These are phyloP conservation scores for Alternaria brassicicola DNA, from an alignment of 2,329 filamentous ascomycete species.

Conservation along the genomic window DNA sequence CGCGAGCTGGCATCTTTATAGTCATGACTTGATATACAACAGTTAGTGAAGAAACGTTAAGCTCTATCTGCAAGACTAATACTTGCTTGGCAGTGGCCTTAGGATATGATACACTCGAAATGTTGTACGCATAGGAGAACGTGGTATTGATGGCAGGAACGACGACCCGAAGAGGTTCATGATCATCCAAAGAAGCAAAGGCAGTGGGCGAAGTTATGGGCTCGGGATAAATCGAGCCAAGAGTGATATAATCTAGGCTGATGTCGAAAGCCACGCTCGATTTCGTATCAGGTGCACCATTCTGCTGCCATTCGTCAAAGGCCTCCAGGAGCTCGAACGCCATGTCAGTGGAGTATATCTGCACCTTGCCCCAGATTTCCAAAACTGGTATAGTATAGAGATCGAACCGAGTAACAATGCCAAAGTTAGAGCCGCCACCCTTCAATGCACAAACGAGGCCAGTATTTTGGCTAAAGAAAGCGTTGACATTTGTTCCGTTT, in stretches of 20 bases:
- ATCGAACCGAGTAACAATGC: neutral
- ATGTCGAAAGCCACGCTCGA: neutral
- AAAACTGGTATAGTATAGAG: neutral
- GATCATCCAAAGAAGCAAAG: neutral
- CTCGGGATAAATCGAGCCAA: neutral
- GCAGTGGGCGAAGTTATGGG: neutral
- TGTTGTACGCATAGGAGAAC: too few relatives aligned
- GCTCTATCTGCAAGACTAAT: too few relatives aligned
- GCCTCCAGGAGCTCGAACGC: neutral
- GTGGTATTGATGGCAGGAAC: too few relatives aligned
- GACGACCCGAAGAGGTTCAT: neutral
- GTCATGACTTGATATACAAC: neutral
- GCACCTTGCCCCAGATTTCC: neutral
- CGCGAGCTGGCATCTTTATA: neutral
- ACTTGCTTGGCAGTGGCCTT: too few relatives aligned
- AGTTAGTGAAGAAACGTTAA: neutral
- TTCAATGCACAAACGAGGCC: neutral
- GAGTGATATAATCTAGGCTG: neutral
- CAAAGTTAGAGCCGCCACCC: neutral
- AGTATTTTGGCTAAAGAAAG: neutral
- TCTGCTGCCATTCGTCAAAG: neutral
- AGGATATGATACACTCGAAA: too few relatives aligned
- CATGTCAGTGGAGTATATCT: neutral
- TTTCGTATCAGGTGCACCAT: neutral
- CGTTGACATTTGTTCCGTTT: conserved; percentile 3